Evolutionary conservation across 225 moss, liverwort and hornwort genomes (phyloP).

Genomic region (Pseudoscleropodium purum): DNA sequence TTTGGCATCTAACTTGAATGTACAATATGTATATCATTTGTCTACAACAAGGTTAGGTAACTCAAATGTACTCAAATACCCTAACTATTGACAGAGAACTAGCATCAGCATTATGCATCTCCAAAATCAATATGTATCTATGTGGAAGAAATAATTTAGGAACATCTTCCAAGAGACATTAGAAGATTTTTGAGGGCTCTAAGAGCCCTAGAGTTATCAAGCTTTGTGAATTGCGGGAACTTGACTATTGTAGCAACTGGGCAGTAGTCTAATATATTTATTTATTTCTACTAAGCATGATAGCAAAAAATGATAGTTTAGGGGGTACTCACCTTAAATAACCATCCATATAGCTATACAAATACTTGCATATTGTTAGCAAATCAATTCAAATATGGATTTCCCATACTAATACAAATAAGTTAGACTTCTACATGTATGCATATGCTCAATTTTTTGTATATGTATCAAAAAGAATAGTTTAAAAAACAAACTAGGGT

Average conservation of each 20-base stretch:
- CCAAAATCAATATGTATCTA: background rate
- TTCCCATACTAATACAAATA: rapidly evolving
- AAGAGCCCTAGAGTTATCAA: too few species aligned
- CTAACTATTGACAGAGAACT: rapidly evolving
- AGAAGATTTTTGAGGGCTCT: too few species aligned
- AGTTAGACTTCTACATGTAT: too few species aligned
- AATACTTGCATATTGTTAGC: rapidly evolving
- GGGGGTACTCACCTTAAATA: rapidly evolving
- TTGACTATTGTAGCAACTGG: too few species aligned
- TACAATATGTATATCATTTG: background rate
- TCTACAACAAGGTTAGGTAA: too few species aligned
- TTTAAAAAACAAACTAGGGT: background rate
- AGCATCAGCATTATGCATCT: background rate
- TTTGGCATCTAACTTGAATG: too few species aligned
- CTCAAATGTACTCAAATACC: background rate
- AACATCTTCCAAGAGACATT: background rate
- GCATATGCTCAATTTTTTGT: too few species aligned
- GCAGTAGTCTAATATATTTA: too few species aligned
- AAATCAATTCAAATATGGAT: background rate
- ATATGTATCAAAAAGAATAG: rapidly evolving
- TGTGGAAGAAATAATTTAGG: rapidly evolving
- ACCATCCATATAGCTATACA: rapidly evolving
- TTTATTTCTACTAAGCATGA: too few species aligned
- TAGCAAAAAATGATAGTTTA: background rate
- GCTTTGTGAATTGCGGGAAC: too few species aligned